phyloP scores from a whole-genome alignment of 768 basidiomycete species.

The Strobilomyces confusus region DNA sequence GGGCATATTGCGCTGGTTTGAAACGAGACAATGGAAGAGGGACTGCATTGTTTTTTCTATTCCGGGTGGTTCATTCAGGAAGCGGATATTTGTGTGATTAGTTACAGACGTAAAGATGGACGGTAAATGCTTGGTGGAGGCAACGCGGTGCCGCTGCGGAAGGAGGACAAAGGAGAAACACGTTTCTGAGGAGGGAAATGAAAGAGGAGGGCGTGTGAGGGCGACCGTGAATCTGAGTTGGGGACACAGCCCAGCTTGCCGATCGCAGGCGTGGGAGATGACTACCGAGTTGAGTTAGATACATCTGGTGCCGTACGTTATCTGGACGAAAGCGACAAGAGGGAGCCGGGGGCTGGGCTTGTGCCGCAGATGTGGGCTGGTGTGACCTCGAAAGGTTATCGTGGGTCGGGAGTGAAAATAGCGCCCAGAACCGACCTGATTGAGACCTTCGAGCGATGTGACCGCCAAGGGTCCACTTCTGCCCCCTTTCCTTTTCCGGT shows the following conservation, averaged over 20 bases:
- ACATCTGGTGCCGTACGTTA: slow-evolving; percentile 30
- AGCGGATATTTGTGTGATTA: slow-evolving; percentile 14
- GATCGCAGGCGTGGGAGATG: slow-evolving; percentile 32
- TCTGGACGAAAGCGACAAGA: slow-evolving; percentile 19
- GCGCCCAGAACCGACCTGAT: slow-evolving; percentile 26
- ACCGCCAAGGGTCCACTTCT: slow-evolving; percentile 26
- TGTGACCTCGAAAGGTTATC: slow-evolving; percentile 34
- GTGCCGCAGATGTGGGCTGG: slow-evolving; percentile 23
- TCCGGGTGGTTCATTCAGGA: neutral
- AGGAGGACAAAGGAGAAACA: slow-evolving; percentile 12
- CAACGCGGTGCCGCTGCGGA: slow-evolving; percentile 22
- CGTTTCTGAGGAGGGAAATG: slow-evolving; percentile 18
- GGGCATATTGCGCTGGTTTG: neutral
- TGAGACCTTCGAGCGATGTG: slow-evolving; percentile 30
- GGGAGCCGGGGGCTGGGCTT: slow-evolving; percentile 6
- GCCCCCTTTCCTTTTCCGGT: slow-evolving; percentile 16
- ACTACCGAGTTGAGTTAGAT: slow-evolving; percentile 30
- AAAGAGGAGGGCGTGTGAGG: slow-evolving; percentile 2
- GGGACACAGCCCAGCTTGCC: slow-evolving; percentile 27
- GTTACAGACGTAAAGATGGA: slow-evolving; percentile 20
- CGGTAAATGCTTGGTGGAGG: slow-evolving; percentile 11
- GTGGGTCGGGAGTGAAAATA: slow-evolving; percentile 19
- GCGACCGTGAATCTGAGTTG: slow-evolving; percentile 19
- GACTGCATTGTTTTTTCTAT: slow-evolving; percentile 2
- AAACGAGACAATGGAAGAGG: neutral